phyloP scores from a whole-genome alignment of 2,329 filamentous ascomycete species.

The Pleoardoris graminearum region DNA sequence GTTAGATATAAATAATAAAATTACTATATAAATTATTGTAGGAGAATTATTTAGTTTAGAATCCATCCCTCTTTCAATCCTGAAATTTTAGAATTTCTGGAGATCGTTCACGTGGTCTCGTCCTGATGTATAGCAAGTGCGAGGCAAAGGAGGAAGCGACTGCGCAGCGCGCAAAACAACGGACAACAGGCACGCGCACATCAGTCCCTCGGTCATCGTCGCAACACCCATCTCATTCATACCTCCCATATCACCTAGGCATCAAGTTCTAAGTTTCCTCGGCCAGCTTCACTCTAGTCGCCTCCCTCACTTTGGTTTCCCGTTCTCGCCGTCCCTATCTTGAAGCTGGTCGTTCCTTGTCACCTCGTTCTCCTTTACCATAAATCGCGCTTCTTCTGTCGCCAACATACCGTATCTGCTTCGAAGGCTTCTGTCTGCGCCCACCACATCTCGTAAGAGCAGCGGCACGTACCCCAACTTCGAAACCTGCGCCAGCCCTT shows the following conservation, averaged over 20 bases:
- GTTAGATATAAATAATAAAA: no score
- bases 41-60: no score
- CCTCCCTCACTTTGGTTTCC: neutral
- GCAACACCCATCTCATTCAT: slow-evolving; percentile 6
- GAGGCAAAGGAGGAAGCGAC: neutral
- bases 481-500: neutral
- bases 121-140: neutral
- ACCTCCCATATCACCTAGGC: slow-evolving; percentile 8
- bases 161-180: neutral
- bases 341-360: slow-evolving; percentile 9
- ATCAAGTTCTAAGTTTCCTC: neutral
- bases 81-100: neutral
- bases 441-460: neutral
- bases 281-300: slow-evolving; percentile 9
- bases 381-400: neutral
- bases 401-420: neutral
- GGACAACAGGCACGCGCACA: neutral
- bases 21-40: no score
- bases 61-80: no score
- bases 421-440: neutral
- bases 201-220: neutral
- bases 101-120: no score
- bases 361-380: neutral
- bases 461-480: neutral
- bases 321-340: neutral